Base-by-base conservation (phyloP, 768 basidiomycete genomes). In the Paxillus ammoniavirescens region DNA sequence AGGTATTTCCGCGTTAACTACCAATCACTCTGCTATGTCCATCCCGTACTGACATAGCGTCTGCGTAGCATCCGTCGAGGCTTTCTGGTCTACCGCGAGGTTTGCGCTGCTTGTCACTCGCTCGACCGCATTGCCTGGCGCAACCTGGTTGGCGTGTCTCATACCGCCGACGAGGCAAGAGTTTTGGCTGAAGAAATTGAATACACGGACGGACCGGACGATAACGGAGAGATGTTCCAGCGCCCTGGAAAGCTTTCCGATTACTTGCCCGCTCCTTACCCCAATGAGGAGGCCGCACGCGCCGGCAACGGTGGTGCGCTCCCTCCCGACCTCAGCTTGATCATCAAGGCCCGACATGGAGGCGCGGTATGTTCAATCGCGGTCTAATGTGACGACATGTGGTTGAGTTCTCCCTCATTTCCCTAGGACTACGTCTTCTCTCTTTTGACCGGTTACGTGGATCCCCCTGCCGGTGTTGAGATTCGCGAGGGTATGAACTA, bases 71-170 rank as follows among this genome's bases (percentile, higher is more conserved):
- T 98, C 67, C 93, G 95, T 64, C 82, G 96, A 67, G 95, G 93
- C 38, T 95, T 91, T 78, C 86, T 90, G 72, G 97, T 99, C 52
- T 99, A 99, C 81, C 92, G 94, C 59, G 96, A 99, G 75, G 97
- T 99, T 52, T 99, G 97, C 70, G 92, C 97, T 14, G 93, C 97
- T 10, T 99, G 97, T 74, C 97, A 99, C 73, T 99, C 97, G 33
- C 86, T 99, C 52, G 93, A 99, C 77, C 93, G 97, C 64, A 95
- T 99, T 68, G 97, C 97, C 54, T 99, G 97, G 97, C 92, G 97
- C 70, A 99, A 98, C 77, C 79, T 99, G 54, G 97, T 99, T 60
- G 97, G 94, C 66, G 93, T 98, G 51, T 97, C 94, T 28, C 97
- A 99, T 76, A 92, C 89, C 62, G 96, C 79, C 41, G 90, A 93